Evolutionary conservation across 495 filamentous ascomycete genomes (phyloP).

Genomic region (Penicilliopsis zonata): DNA sequence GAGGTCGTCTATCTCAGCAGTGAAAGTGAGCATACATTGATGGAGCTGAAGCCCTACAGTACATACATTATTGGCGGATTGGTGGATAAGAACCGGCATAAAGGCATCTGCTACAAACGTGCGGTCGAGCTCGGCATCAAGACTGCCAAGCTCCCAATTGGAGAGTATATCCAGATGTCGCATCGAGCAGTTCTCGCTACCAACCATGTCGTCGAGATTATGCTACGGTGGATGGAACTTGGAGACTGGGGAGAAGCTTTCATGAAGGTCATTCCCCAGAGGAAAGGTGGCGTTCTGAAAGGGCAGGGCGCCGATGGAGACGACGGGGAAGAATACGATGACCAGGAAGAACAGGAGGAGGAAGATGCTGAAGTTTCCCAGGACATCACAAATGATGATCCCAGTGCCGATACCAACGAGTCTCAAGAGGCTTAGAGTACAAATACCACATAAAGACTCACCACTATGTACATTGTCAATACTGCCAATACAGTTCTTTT

Average conservation of each 20-base stretch:
- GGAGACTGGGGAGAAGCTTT: constrained; percentile 89
- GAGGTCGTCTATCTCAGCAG: constrained; percentile 78
- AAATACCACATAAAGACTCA: too few relatives aligned
- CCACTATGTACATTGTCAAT: too few relatives aligned
- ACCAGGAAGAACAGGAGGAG: constrained; percentile 14
- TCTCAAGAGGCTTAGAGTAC: too few relatives aligned
- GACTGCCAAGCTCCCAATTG: constrained; percentile 86
- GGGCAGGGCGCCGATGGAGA: constrained; percentile 5
- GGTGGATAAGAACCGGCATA: constrained; percentile 91
- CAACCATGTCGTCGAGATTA: constrained; percentile 94
- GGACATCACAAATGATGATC: constrained; percentile 8
- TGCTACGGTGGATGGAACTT: constrained; percentile 79
- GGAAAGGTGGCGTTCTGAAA: constrained; percentile 62
- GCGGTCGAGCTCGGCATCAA: constrained; percentile 63
- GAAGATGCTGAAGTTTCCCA: constrained; percentile 15
- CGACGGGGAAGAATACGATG: constrained; percentile 11
- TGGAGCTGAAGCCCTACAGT: constrained; percentile 66
- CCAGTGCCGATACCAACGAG: too few relatives aligned
- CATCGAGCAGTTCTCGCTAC: constrained; percentile 74
- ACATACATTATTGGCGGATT: constrained; percentile 91
- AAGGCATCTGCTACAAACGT: constrained; percentile 80
- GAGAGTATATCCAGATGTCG: constrained; percentile 81
- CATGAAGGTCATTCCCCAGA: constrained; percentile 67
- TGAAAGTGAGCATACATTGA: constrained; percentile 72
- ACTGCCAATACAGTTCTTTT: too few relatives aligned